These are phyloP conservation scores for Gigaspora rosea DNA, from an alignment of 192 early-diverging fungal species.

Conservation along the genomic window DNA sequence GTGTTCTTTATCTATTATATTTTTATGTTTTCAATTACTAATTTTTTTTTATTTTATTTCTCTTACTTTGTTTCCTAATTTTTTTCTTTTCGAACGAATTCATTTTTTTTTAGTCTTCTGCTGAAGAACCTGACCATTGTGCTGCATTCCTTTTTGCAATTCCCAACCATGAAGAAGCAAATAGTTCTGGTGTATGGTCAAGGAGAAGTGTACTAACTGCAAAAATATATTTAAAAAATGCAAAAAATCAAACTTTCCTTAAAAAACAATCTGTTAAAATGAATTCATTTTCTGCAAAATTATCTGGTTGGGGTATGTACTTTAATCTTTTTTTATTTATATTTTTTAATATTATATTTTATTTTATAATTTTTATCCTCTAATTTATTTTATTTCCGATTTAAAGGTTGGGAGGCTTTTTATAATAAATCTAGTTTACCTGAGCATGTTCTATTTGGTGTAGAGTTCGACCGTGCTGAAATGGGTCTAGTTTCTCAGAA, in stretches of 20 bases:
- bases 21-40: background rate
- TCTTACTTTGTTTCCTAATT: too few relatives aligned
- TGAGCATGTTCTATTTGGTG: slow-evolving; percentile 26
- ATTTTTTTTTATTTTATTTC: background rate
- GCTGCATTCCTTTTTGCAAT: slow-evolving; percentile 27
- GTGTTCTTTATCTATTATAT: background rate
- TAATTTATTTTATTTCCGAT: background rate
- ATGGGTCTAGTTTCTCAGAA: slow-evolving; percentile 18
- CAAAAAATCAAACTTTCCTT: slow-evolving; percentile 1
- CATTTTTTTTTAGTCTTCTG: slow-evolving; percentile 9
- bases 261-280: slow-evolving; percentile 24
- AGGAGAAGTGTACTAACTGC: slow-evolving; percentile 6
- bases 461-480: slow-evolving; percentile 24
- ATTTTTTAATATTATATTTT: background rate
- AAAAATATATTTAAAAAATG: slow-evolving; percentile 25
- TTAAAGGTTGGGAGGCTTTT: slow-evolving; percentile 22
- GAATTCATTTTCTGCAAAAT: slow-evolving; percentile 25
- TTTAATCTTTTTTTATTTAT: background rate
- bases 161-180: slow-evolving; percentile 23
- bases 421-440: slow-evolving; percentile 22
- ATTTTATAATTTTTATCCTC: background rate
- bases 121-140: slow-evolving; percentile 23
- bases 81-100: background rate
- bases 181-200: background rate
- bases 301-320: slow-evolving; percentile 29